These are phyloP conservation scores for Hymenoscyphus scutula DNA, from an alignment of 2,329 filamentous ascomycete species.

Conservation along the genomic window DNA sequence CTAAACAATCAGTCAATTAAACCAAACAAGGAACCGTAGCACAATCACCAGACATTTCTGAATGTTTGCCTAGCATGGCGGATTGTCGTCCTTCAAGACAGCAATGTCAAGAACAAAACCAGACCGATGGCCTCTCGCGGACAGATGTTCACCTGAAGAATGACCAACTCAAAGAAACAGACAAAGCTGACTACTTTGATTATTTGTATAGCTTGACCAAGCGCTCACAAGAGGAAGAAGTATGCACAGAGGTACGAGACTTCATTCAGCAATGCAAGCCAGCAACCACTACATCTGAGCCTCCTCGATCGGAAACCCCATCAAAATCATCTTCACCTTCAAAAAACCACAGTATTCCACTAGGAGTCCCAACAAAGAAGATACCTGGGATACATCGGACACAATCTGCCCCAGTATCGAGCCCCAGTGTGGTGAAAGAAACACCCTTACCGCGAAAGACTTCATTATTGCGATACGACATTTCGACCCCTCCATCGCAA, in stretches of 20 bases:
- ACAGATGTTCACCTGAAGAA: not conserved
- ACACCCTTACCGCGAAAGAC: constrained; percentile 17
- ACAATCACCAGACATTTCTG: not conserved
- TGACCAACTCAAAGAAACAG: not conserved
- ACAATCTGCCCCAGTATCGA: constrained; percentile 26
- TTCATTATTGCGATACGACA: constrained; percentile 26
- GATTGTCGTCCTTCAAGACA: not conserved
- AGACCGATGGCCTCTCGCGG: not conserved
- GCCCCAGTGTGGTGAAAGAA: constrained; percentile 16
- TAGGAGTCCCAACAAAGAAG: constrained; percentile 17
- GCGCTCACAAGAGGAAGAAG: not conserved
- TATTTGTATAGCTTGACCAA: not conserved
- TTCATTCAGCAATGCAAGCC: not conserved
- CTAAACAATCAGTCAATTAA: not conserved
- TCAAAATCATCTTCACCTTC: not conserved
- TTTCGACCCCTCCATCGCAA: constrained; percentile 18
- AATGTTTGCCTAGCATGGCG: not conserved
- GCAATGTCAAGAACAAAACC: not conserved
- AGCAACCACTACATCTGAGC: not conserved
- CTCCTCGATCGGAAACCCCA: not conserved
- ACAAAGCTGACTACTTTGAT: not conserved
- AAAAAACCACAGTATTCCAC: not conserved
- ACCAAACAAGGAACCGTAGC: not conserved
- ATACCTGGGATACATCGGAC: constrained; percentile 25
- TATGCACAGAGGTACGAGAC: not conserved